phyloP scores from a whole-genome alignment of 192 early-diverging fungal species.

The Coemansia sp. region DNA sequence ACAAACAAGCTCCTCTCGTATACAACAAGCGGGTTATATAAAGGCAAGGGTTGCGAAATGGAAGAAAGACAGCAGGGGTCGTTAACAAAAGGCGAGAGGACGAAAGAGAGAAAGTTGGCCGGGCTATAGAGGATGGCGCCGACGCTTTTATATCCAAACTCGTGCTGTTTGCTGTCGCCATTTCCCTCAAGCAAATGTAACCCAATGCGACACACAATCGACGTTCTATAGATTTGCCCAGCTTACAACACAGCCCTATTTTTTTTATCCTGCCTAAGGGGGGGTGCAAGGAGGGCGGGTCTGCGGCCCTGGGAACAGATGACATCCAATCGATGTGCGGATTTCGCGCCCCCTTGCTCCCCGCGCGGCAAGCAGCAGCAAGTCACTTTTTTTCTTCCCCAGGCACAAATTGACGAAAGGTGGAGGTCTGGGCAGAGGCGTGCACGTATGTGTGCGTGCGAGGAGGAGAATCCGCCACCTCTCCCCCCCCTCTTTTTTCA shows the following conservation, averaged over 20 bases:
- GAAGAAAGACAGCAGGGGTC: not conserved
- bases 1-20: conserved; percentile 8
- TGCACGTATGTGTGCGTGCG: conserved; percentile 5
- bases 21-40: conserved; percentile 5
- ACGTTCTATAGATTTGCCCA: not conserved
- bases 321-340: conserved; percentile 38
- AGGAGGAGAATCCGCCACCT: not conserved
- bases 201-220: conserved; percentile 7
- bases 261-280: not conserved
- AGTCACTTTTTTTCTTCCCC: not conserved
- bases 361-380: not conserved
- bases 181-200: not conserved
- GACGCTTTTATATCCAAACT: conserved; percentile 15
- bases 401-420: conserved; percentile 12
- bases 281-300: conserved; percentile 1
- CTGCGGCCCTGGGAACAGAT: conserved; percentile 4
- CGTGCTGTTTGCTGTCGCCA: conserved; percentile 2
- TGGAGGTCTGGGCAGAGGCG: conserved; percentile 9
- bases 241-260: conserved; percentile 4
- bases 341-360: conserved; percentile 21
- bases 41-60: not conserved
- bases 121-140: conserved; percentile 10
- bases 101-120: conserved; percentile 2
- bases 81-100: conserved; percentile 9
- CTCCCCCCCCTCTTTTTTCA: not conserved